Base-by-base conservation (phyloP, 2,329 filamentous ascomycete genomes). In the Mollisiaceae sp. region DNA sequence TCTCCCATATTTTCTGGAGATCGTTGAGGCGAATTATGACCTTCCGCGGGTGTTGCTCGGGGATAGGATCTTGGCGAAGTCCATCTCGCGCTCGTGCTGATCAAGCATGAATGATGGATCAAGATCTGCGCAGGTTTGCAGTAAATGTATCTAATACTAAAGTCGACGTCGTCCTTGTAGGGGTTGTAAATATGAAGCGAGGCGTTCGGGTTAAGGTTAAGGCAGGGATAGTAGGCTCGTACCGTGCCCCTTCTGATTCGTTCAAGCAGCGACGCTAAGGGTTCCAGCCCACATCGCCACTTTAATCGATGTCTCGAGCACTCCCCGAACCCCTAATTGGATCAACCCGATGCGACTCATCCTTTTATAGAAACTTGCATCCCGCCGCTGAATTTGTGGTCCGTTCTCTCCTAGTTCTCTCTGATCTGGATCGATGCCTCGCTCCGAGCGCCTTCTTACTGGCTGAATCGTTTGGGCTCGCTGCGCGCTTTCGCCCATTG, bases 351-450 rank as follows among this genome's bases (percentile, higher is more conserved):
- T 54, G 24, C 11, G 32, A 32, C 27, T 15, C 12, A 35, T 15
- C 14, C 14, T 32, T 54, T 32, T 32, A 54, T 50, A 50, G 45
- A 18, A 54, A 54, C 27, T 32, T 54, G 24, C 22, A 54, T 54
- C 14, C 50, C 50, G 50, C 50, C 24, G 50, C 11, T 20, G 4
- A 4, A 22, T 54, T 41, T 41, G 38, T 18, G 11, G 50, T 18
- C 24, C 24, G 12, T 18, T 12, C 14, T 52, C n/a, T 27, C 22
- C 20, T 24, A 6, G 20, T 32, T 32, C 3, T 54, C 9, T 27
- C 22, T 54, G 50, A 32, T 32, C 12, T 18, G 14, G 50, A 54
- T 54, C 12, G 14, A 15, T 5, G 15, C 24, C 50, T 54, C 50
- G 50, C n/a, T 54, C 24, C 27, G 15, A 54, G 22, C 27, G 14